Conservation (phyloP, 2,329 filamentous ascomycete genomes). For the Microthyrium microscopicum region DNA sequence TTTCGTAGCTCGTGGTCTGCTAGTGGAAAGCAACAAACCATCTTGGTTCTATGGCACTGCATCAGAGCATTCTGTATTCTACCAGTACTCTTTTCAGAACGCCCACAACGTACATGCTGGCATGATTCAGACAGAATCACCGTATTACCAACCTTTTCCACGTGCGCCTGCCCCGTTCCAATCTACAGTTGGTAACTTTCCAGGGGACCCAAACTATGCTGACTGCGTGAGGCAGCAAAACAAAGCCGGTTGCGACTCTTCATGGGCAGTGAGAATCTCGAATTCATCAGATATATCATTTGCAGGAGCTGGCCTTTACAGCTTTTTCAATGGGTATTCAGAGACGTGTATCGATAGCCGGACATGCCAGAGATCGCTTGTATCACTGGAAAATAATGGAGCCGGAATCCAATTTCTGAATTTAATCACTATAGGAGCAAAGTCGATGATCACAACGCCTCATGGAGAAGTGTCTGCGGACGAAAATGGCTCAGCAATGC, state of each 20-base stretch:
- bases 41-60: constrained; percentile 38
- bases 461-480: neutral
- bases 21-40: constrained; percentile 40
- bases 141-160: constrained; percentile 64
- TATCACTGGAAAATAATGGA: neutral
- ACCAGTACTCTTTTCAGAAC: constrained; percentile 71
- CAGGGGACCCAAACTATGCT: constrained; percentile 56
- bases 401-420: neutral
- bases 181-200: constrained; percentile 35
- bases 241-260: too few species aligned
- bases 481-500: neutral
- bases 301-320: constrained; percentile 62
- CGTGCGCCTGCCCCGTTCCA: constrained; percentile 45
- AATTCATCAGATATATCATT: constrained; percentile 51
- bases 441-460: neutral
- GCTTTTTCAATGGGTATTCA: constrained; percentile 47
- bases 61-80: constrained; percentile 42
- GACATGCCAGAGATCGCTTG: neutral
- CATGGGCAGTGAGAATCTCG: constrained; percentile 57
- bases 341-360: neutral
- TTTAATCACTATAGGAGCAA: neutral
- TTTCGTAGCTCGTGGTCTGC: constrained; percentile 70
- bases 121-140: constrained; percentile 76
- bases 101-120: constrained; percentile 69
- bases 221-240: constrained; percentile 17